phyloP scores from a whole-genome alignment of 805 yeast genomes.

The Suhomyces prunicola region DNA sequence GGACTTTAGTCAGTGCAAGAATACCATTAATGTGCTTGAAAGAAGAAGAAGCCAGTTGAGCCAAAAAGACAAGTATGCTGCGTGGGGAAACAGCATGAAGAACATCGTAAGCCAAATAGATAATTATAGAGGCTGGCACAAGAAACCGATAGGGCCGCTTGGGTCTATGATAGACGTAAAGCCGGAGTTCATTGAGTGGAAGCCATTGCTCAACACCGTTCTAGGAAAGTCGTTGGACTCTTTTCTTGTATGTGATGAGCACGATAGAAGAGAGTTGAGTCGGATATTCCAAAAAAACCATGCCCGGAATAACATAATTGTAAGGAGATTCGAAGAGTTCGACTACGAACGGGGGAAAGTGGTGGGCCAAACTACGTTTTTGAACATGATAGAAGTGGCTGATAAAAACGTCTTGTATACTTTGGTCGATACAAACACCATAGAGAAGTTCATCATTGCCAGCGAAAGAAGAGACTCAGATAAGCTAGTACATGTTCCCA shows the following conservation, averaged over 20 bases:
- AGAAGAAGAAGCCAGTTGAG: conserved; percentile 13
- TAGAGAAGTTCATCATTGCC: conserved; percentile 59
- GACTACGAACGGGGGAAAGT: conserved; percentile 50
- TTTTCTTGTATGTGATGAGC: conserved; percentile 63
- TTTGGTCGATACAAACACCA: conserved; percentile 57
- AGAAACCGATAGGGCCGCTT: conserved; percentile 75
- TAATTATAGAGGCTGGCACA: conserved; percentile 32
- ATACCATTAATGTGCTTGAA: conserved; percentile 7
- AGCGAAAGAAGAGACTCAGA: conserved; percentile 53
- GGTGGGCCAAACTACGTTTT: conserved; percentile 38
- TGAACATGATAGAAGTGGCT: conserved; percentile 58
- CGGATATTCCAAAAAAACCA: conserved; percentile 28
- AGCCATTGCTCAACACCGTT: conserved; percentile 54
- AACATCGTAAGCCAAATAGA: conserved; percentile 41
- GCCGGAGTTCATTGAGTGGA: conserved; percentile 53
- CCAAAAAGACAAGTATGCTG: conserved; percentile 37
- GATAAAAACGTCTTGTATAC: conserved; percentile 55
- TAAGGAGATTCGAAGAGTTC: conserved; percentile 56
- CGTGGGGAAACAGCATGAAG: conserved; percentile 50
- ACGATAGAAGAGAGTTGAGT: conserved; percentile 47
- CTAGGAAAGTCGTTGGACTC: conserved; percentile 52
- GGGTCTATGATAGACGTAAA: conserved; percentile 62
- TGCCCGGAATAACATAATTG: conserved; percentile 41
- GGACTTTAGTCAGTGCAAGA: conserved; percentile 1
- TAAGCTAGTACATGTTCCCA: conserved; percentile 23